Conservation (phyloP, 768 basidiomycete species). For the Lactarius tabidus region DNA sequence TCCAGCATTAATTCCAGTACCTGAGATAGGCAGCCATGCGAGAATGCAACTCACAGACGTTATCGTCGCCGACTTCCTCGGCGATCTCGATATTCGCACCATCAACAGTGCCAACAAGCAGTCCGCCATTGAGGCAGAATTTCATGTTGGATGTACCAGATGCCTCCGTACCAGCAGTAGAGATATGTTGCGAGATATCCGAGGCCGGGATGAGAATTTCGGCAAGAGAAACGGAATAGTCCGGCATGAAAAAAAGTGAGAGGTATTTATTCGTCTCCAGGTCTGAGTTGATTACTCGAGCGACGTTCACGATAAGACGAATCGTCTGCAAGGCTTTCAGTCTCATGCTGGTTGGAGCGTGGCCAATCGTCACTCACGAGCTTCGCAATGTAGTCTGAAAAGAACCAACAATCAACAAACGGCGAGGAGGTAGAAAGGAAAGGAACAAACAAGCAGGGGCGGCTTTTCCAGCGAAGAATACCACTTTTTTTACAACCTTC, state of each 20-base stretch:
- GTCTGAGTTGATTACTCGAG: slow-evolving; percentile 74
- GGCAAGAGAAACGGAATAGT: slow-evolving; percentile 84
- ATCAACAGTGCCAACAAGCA: slow-evolving; percentile 85
- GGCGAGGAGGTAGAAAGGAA: background rate
- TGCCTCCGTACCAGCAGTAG: slow-evolving; percentile 93
- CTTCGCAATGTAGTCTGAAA: slow-evolving; percentile 84
- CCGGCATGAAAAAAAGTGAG: slow-evolving; percentile 91
- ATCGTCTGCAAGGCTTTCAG: slow-evolving; percentile 55
- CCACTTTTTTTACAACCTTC: slow-evolving; percentile 78
- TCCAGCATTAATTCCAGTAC: background rate
- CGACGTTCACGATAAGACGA: slow-evolving; percentile 89
- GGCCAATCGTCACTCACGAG: slow-evolving; percentile 42
- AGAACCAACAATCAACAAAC: slow-evolving; percentile 18
- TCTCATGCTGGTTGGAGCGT: background rate
- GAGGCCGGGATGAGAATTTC: slow-evolving; percentile 88
- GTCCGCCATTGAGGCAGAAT: slow-evolving; percentile 87
- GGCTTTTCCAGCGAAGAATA: slow-evolving; percentile 98
- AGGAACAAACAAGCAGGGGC: slow-evolving; percentile 76
- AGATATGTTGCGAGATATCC: slow-evolving; percentile 95
- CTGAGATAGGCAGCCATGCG: background rate
- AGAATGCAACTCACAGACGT: slow-evolving; percentile 67
- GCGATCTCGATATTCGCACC: slow-evolving; percentile 97
- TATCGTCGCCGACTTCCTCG: slow-evolving; percentile 89
- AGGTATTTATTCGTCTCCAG: slow-evolving; percentile 85
- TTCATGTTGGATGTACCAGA: slow-evolving; percentile 83